These are phyloP conservation scores for Fusarium azukiicola DNA, from an alignment of 2,329 filamentous ascomycete species.

Conservation along the genomic window DNA sequence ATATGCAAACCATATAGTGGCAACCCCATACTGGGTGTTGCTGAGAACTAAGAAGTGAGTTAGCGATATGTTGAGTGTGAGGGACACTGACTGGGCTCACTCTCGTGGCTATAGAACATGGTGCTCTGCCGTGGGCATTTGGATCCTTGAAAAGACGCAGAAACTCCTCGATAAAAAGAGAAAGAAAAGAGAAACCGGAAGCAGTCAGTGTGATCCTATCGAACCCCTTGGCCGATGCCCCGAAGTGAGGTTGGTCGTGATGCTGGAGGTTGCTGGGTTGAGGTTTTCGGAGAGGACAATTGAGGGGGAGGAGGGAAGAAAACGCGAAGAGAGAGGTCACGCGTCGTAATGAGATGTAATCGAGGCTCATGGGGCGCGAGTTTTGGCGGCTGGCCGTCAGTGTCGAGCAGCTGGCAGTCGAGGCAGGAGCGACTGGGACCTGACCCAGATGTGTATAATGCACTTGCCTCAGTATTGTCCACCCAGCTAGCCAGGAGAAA, in stretches of 20 bases:
- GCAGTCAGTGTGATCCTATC: neutral
- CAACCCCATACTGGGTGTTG: slow-evolving; percentile 93
- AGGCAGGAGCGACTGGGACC: slow-evolving; percentile 37
- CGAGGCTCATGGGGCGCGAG: slow-evolving; percentile 7
- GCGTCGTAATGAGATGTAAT: slow-evolving; percentile 13
- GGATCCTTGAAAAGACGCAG: neutral
- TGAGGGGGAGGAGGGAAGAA: slow-evolving; percentile 24
- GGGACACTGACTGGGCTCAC: slow-evolving; percentile 71
- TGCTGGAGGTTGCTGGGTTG: slow-evolving; percentile 33
- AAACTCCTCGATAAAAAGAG: neutral
- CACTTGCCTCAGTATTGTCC: neutral
- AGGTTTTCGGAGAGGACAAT: slow-evolving; percentile 26
- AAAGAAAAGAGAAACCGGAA: neutral
- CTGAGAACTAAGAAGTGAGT: slow-evolving; percentile 83
- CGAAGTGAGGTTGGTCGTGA: slow-evolving; percentile 23
- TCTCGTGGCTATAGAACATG: slow-evolving; percentile 99
- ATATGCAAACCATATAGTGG: slow-evolving; percentile 90
- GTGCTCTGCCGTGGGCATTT: slow-evolving; percentile 16
- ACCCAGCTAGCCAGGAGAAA: neutral
- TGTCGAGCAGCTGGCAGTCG: slow-evolving; percentile 42
- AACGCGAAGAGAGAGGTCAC: slow-evolving; percentile 23
- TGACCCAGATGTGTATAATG: neutral
- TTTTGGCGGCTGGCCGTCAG: slow-evolving; percentile 37
- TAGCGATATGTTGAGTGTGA: slow-evolving; percentile 35
- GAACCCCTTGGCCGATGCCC: slow-evolving; percentile 7